A percentile compares a stretch with the other conserved stretches of the same genome.
Conservation (phyloP, 345 rosid genomes). For the Salix caprea region DNA sequence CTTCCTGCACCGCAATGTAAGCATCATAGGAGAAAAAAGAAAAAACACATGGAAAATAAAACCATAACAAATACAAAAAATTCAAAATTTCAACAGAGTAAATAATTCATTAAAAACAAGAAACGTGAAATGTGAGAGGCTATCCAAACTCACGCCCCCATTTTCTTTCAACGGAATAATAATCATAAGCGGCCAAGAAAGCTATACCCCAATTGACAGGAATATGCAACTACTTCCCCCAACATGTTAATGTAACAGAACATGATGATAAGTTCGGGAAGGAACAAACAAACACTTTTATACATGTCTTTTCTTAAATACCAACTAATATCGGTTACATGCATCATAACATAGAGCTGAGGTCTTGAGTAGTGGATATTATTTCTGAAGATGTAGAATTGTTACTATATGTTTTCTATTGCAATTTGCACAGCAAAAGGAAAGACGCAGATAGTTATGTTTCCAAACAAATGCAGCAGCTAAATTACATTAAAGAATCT, state of each 20-base stretch:
- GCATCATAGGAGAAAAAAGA: too few relatives aligned
- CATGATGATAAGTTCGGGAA: background rate
- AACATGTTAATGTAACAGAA: background rate
- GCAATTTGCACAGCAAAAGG: background rate
- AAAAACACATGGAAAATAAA: background rate
- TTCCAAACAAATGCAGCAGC: background rate
- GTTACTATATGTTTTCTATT: background rate
- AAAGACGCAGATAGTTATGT: background rate
- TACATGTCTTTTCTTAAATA: background rate
- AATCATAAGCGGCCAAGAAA: background rate
- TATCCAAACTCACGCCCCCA: too few relatives aligned
- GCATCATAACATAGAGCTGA: background rate
- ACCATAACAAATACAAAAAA: background rate
- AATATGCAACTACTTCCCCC: background rate
- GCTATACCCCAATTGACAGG: background rate
- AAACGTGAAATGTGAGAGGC: too few relatives aligned
- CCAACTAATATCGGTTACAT: background rate
- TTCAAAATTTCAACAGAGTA: too few relatives aligned
- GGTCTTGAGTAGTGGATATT: background rate
- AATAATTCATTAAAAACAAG: background rate
- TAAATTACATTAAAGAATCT: background rate
- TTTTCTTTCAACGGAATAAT: background rate
- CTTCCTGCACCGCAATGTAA: background rate
- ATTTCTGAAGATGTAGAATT: background rate
- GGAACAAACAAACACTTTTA: background rate